Base-by-base conservation (phyloP, 1,284 basidiomycete genomes). In the Leccinum insigne region DNA sequence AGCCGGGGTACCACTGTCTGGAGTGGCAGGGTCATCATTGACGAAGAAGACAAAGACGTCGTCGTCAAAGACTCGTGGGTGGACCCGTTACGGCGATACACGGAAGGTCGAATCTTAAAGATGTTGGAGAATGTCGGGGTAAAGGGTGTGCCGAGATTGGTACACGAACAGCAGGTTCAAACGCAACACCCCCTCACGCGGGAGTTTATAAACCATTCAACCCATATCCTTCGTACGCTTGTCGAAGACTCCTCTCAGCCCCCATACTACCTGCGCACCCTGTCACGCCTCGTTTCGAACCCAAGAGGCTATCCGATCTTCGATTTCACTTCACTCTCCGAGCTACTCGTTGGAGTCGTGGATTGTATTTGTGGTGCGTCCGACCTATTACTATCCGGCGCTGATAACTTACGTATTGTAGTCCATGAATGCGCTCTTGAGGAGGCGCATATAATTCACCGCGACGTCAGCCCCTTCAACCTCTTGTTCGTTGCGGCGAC, bases 381-480 rank as follows among this genome's bases (percentile, higher is more conserved):
- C 44, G 9, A 47, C 7, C 16, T 18, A 47, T 8, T 47, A 16
- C n/a, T n/a, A 47, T n/a, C 44, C 9, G 44, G n/a, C 14, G 7
- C 44, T 16, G n/a, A 47, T 16, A 9, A 21, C 9, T 52, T 21
- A 52, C 21, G 11, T 52, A 9, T 52, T 5, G 2, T 29, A 68
- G 65, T 29, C 3, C 65, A 68, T 54, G 11, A 26, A 11, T 54
- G 67, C 8, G 14, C 52, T 26, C 21, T 64, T 2, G n/a, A 57
- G 5, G 13, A 57, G 1, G 52, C 35, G 4, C 1, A 4, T 2
- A 6, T 68, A 40, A 58, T 67, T 2, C 66, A 67, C 8, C 32
- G 5, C 1, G 57, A 67, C 8, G 38, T 67, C 2, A 67, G 66
- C 7, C 21, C 62, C 0, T 61, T 67, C 29, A 68, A 68, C 8